phyloP scores from a whole-genome alignment of 2,329 filamentous ascomycete species.

The Pezicula neosporulosa region DNA sequence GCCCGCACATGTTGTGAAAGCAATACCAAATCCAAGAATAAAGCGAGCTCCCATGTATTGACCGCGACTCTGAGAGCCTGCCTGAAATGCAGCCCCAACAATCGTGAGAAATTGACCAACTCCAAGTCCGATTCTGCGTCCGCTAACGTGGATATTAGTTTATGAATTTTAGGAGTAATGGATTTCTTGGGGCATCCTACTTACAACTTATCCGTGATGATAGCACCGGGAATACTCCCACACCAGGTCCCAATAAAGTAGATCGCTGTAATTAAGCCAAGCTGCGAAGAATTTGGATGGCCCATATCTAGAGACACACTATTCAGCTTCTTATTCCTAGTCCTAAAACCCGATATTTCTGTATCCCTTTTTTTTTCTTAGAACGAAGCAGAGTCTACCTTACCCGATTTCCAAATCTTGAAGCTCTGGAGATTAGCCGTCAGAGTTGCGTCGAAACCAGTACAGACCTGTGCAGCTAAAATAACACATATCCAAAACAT shows the following conservation, averaged over 20 bases:
- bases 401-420: not conserved
- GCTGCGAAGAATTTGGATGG: not conserved
- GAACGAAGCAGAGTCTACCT: too few species aligned
- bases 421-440: not conserved
- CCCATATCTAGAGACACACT: not conserved
- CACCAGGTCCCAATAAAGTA: not conserved
- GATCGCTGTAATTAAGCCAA: not conserved
- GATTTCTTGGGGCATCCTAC: not conserved
- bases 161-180: not conserved
- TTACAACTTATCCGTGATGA: not conserved
- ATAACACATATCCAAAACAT: constrained; percentile 1
- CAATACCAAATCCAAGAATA: not conserved
- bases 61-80: not conserved
- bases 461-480: not conserved
- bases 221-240: not conserved
- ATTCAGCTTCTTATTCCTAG: not conserved
- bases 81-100: not conserved
- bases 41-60: not conserved
- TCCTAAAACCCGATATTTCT: not conserved
- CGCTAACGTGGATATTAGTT: not conserved
- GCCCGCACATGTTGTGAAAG: not conserved
- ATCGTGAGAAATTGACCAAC: not conserved
- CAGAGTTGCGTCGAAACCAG: not conserved
- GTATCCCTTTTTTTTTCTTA: too few species aligned
- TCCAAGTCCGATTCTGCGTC: not conserved